These are phyloP conservation scores for Peniophora sp. DNA, from an alignment of 1,284 basidiomycete genomes.

Conservation along the genomic window DNA sequence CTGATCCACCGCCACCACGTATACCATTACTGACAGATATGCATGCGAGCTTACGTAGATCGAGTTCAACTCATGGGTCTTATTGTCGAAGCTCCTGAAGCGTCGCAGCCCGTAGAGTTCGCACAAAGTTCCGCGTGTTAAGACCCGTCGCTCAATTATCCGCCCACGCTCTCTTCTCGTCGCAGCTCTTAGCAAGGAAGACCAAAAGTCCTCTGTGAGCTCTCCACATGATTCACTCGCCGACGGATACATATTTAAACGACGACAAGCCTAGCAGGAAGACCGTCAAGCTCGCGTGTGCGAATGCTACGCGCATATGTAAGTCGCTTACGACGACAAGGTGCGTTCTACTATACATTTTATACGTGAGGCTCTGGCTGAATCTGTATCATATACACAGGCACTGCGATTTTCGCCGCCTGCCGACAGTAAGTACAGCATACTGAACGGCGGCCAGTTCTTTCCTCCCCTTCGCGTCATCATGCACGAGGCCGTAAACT, in stretches of 20 bases:
- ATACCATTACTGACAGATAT: no score
- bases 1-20: no score
- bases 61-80: no score
- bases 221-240: conserved; percentile 49
- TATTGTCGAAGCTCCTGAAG: no score
- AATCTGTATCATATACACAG: conserved; percentile 23
- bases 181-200: conserved; percentile 67
- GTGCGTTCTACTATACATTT: conserved; percentile 23
- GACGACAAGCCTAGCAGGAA: conserved; percentile 45
- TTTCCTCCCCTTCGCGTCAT: conserved; percentile 64
- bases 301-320: conserved; percentile 52
- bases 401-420: conserved; percentile 59
- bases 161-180: conserved; percentile 57
- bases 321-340: conserved; percentile 47
- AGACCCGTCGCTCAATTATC: conserved; percentile 27
- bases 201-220: conserved; percentile 57
- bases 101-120: no score
- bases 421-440: conserved; percentile 38
- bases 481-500: conserved; percentile 53
- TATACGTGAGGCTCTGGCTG: conserved; percentile 1
- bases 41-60: no score
- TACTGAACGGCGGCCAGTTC: conserved; percentile 58
- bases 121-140: no score
- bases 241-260: conserved; percentile 21
- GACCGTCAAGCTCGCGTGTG: conserved; percentile 62